phyloP scores from a whole-genome alignment of 2,329 filamentous ascomycete genomes.

The Tolypocladium amazonense region DNA sequence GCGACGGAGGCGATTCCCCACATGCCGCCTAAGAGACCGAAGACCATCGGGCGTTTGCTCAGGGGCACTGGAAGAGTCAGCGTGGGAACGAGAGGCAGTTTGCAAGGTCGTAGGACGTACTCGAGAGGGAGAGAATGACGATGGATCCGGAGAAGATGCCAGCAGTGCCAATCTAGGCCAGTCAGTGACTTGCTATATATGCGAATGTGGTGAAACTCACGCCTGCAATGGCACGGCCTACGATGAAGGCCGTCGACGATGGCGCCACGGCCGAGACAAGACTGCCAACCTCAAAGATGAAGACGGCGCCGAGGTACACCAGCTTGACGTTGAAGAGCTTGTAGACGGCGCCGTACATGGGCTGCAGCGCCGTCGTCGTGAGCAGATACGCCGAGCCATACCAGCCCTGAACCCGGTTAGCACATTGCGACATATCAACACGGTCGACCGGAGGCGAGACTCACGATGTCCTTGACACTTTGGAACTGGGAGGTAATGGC shows the following conservation, averaged over 20 bases:
- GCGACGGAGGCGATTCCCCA: constrained; percentile 44
- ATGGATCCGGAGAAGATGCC: constrained; percentile 40
- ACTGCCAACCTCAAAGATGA: constrained; percentile 33
- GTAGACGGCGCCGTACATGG: constrained; percentile 38
- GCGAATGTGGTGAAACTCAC: constrained; percentile 9
- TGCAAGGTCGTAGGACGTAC: constrained; percentile 10
- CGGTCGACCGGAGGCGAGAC: background rate
- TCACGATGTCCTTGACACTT: constrained; percentile 34
- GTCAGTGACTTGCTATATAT: constrained; percentile 1
- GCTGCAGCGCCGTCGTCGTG: constrained; percentile 37
- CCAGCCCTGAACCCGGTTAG: constrained; percentile 26
- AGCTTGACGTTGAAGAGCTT: constrained; percentile 38
- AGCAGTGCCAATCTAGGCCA: constrained; percentile 32
- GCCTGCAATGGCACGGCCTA: constrained; percentile 40
- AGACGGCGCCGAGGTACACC: constrained; percentile 29
- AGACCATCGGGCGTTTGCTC: constrained; percentile 40
- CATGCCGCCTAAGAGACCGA: constrained; percentile 43
- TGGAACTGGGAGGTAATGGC: constrained; percentile 36
- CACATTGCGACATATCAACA: no score
- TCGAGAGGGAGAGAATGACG: constrained; percentile 33
- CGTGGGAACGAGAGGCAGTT: background rate
- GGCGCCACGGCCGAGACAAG: constrained; percentile 33
- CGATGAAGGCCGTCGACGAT: constrained; percentile 35
- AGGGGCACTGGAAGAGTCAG: constrained; percentile 32
- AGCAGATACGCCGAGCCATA: constrained; percentile 39